A percentile compares a stretch with the other conserved stretches of the same genome.
phyloP scores from a whole-genome alignment of 2,329 filamentous ascomycete species.

The Pseudocercospora crystallina region DNA sequence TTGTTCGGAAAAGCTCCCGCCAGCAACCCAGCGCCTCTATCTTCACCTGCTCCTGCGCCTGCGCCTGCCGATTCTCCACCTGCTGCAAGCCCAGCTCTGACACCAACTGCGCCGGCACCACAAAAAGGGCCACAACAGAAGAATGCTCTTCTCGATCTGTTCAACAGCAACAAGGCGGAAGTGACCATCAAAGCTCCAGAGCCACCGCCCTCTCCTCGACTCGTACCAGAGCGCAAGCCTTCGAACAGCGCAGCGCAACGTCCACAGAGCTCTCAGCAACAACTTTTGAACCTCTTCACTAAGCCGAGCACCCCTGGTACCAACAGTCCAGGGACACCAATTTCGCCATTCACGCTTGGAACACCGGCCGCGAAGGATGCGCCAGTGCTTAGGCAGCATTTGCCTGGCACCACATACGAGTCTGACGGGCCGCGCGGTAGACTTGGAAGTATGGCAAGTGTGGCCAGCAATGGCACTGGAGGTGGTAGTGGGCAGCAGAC shows the following conservation, averaged over 20 bases:
- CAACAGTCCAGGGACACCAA: constrained; percentile 31
- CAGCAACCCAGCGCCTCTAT: neutral
- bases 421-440: constrained; percentile 9
- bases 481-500: constrained; percentile 21
- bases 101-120: neutral
- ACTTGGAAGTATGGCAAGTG: constrained; percentile 27
- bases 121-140: constrained; percentile 10
- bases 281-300: constrained; percentile 32
- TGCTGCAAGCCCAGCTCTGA: neutral
- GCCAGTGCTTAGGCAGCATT: constrained; percentile 11
- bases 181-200: constrained; percentile 18
- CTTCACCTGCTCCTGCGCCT: neutral
- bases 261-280: constrained; percentile 23
- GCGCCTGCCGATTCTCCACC: neutral
- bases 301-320: constrained; percentile 12
- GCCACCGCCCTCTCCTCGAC: constrained; percentile 29
- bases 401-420: constrained; percentile 9
- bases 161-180: constrained; percentile 14
- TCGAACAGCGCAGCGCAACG: constrained; percentile 8
- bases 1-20: constrained; percentile 27
- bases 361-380: constrained; percentile 24
- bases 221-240: constrained; percentile 25
- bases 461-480: constrained; percentile 23
- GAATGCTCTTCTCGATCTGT: constrained; percentile 15
- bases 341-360: constrained; percentile 34